Evolutionary conservation across 768 basidiomycete genomes (phyloP).

Genomic region (Amanita jacksonii): DNA sequence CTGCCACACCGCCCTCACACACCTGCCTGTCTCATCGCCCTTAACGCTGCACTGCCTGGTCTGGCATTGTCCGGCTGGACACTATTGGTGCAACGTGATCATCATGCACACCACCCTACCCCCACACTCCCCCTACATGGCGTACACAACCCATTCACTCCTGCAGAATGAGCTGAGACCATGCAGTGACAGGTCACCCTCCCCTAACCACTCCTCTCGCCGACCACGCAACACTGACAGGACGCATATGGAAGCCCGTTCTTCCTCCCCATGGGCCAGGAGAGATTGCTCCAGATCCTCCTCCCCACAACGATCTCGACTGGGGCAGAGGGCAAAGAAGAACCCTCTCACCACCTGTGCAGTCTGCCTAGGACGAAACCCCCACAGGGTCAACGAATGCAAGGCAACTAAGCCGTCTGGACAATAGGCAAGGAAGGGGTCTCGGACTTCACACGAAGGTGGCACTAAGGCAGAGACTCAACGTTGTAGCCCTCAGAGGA

Average conservation of each 20-base stretch:
- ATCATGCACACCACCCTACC: too few species aligned
- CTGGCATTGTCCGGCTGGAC: background rate
- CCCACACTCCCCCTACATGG: too few species aligned
- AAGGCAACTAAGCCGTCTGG: too few species aligned
- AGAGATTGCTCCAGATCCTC: too few species aligned
- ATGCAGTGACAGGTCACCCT: too few species aligned
- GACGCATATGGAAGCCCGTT: background rate
- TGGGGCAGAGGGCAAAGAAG: background rate
- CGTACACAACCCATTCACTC: too few species aligned
- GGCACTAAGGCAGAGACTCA: too few species aligned
- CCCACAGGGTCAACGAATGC: conserved; percentile 18
- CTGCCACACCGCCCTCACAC: background rate
- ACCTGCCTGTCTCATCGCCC: background rate
- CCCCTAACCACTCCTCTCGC: too few species aligned
- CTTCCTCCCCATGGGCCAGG: conserved; percentile 1
- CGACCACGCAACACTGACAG: background rate
- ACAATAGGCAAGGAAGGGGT: too few species aligned
- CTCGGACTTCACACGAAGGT: too few species aligned
- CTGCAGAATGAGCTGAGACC: background rate
- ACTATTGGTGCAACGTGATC: background rate
- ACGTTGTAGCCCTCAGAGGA: too few species aligned
- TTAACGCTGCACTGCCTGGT: too few species aligned
- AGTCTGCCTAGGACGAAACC: conserved; percentile 24
- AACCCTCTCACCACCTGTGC: conserved; percentile 18
- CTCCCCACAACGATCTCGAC: background rate